Percentiles rank a stretch among this genome's conserved stretches.
These are phyloP conservation scores for Phytophthora meadii DNA, from an alignment of 352 stramenopile species.

Conservation along the genomic window DNA sequence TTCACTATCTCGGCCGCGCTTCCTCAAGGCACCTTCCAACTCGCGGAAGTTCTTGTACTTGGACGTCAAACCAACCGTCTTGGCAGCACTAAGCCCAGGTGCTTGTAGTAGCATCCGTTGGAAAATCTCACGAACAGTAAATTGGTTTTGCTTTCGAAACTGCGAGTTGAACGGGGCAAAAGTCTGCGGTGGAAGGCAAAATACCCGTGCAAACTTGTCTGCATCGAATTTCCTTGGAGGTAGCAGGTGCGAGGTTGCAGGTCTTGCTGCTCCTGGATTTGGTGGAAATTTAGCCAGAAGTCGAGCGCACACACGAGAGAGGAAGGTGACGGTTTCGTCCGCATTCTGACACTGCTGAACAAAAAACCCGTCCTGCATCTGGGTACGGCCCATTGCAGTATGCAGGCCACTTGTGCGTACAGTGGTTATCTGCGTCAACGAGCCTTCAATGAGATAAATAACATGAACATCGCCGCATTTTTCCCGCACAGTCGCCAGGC, in stretches of 20 bases:
- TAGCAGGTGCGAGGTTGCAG: constrained; percentile 27
- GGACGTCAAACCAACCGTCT: constrained; percentile 51
- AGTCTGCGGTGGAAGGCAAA: constrained; percentile 55
- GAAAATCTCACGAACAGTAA: constrained; percentile 77
- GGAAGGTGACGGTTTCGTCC: constrained; percentile 81
- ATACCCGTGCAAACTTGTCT: constrained; percentile 37
- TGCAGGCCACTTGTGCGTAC: constrained; percentile 65
- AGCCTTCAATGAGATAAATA: constrained; percentile 88
- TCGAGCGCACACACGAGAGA: constrained; percentile 67
- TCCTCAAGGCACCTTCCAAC: constrained; percentile 46
- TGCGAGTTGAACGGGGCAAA: constrained; percentile 75
- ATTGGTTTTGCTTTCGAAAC: constrained; percentile 80
- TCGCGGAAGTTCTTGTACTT: constrained; percentile 63
- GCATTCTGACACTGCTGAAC: constrained; percentile 79
- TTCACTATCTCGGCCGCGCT: constrained; percentile 39
- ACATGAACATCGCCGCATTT: constrained; percentile 76
- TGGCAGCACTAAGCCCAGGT: constrained; percentile 62
- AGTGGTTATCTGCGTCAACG: constrained; percentile 75
- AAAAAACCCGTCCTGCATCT: constrained; percentile 87
- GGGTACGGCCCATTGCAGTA: constrained; percentile 79
- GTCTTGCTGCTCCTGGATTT: neutral
- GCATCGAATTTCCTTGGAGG: constrained; percentile 1
- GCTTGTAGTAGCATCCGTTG: constrained; percentile 88
- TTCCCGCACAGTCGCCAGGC: constrained; percentile 48
- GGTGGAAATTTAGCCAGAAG: constrained; percentile 65